phyloP scores from a whole-genome alignment of 257 asterid species.

The Rauvolfia tetraphylla region DNA sequence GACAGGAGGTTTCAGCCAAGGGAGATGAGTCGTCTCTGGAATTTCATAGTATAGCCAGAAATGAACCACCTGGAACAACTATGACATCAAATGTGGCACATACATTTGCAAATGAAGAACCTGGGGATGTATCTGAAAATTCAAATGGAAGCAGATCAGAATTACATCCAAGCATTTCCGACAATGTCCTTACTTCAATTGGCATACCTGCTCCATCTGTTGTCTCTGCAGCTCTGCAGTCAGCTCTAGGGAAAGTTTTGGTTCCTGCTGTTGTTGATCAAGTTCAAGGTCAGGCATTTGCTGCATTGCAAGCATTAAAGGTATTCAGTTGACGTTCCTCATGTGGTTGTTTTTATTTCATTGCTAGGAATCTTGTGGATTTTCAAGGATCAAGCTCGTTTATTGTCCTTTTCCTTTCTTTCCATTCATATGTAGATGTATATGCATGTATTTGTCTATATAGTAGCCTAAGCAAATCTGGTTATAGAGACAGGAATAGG shows the following conservation, averaged over 20 bases:
- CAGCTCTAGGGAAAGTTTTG: slow-evolving; percentile 83
- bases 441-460: no score
- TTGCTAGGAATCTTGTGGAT: not conserved
- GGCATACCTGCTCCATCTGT: slow-evolving; percentile 95
- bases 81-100: slow-evolving; percentile 29
- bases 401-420: not conserved
- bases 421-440: not conserved
- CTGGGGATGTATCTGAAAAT: slow-evolving; percentile 35
- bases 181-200: slow-evolving; percentile 55
- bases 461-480: not conserved
- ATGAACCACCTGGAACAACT: slow-evolving; percentile 31
- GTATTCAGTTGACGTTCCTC: slow-evolving; percentile 21
- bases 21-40: slow-evolving; percentile 34
- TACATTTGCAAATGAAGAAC: slow-evolving; percentile 42
- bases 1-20: slow-evolving; percentile 32
- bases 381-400: not conserved
- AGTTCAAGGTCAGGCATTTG: slow-evolving; percentile 77
- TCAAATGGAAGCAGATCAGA: slow-evolving; percentile 33
- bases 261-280: slow-evolving; percentile 93
- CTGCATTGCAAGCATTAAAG: slow-evolving; percentile 88
- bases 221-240: slow-evolving; percentile 70
- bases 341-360: not conserved
- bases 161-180: slow-evolving; percentile 47
- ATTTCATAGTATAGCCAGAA: slow-evolving; percentile 29
- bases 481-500: not conserved